These are phyloP conservation scores for Truncatella angustata DNA, from an alignment of 2,329 filamentous ascomycete species.

Conservation along the genomic window DNA sequence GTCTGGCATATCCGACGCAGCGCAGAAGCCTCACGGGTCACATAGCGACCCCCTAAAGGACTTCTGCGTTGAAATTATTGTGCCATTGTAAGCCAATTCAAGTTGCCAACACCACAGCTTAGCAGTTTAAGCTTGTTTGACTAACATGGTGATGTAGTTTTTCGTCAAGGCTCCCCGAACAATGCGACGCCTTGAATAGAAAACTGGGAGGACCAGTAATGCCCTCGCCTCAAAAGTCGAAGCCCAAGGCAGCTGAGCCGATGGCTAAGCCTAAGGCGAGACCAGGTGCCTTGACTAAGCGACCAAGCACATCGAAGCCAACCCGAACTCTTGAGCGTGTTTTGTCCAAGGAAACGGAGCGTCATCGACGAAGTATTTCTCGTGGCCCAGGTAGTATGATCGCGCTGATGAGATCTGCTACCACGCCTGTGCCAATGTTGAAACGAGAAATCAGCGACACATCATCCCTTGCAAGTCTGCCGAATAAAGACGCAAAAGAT, in stretches of 20 bases:
- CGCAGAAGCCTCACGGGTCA: slow-evolving; percentile 37
- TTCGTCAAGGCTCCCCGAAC: slow-evolving; percentile 69
- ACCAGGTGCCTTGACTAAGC: slow-evolving; percentile 52
- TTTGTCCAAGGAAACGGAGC: slow-evolving; percentile 53
- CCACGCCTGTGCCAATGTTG: slow-evolving; percentile 59
- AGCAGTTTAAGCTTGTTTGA: neutral
- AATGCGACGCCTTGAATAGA: slow-evolving; percentile 68
- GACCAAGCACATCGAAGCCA: slow-evolving; percentile 38
- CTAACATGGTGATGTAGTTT: slow-evolving; percentile 56
- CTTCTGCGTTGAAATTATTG: slow-evolving; percentile 78
- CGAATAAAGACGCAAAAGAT: slow-evolving; percentile 33
- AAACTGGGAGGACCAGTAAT: slow-evolving; percentile 73
- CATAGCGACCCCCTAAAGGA: slow-evolving; percentile 65
- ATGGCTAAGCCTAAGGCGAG: slow-evolving; percentile 43
- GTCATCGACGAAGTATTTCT: slow-evolving; percentile 52
- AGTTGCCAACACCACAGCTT: no score
- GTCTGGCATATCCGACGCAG: slow-evolving; percentile 28
- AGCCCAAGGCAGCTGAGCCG: slow-evolving; percentile 45
- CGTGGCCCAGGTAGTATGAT: slow-evolving; percentile 57
- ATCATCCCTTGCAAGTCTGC: slow-evolving; percentile 47
- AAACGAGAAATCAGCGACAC: slow-evolving; percentile 70
- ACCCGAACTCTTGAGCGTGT: slow-evolving; percentile 60
- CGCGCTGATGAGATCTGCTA: slow-evolving; percentile 67
- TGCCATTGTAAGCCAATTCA: slow-evolving; percentile 67
- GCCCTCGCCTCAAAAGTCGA: slow-evolving; percentile 50